Base-by-base conservation (phyloP, 495 filamentous ascomycete genomes). In the Hyaloscypha hepaticicola region DNA sequence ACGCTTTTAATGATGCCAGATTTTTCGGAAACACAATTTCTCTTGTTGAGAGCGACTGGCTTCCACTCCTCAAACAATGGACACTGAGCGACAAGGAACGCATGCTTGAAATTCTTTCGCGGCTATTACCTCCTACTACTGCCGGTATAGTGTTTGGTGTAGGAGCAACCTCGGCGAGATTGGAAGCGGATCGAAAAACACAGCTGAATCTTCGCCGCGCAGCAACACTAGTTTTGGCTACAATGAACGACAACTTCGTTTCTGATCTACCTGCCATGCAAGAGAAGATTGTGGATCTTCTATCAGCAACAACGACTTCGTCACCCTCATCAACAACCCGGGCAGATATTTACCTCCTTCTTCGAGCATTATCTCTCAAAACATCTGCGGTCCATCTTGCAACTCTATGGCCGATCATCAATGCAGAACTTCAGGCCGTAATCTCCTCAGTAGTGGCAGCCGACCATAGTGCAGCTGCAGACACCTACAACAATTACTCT, bases 131-230 rank as follows among this genome's bases (percentile, higher is more conserved):
- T 3, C 95, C 95, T 9, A 92, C 92, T 19, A 90, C 95, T n/a
- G 96, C 95, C 0, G 96, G 95, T 19, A 96, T 98, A 61, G 92
- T 99, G 74, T 99, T 99, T 66, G 95, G 95, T 25, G 95, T 99
- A 5, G 95, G 95, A 57, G 96, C 95, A 7, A 93, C 90, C 34
- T 94, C 93, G 25, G 95, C 95, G n/a, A 83, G 95, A 64, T 79
- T 92, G 50, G 95, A 99, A 77, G 92, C 95, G 9, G 95, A 99
- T 75, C 89, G 93, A 57, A 95, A 89, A 74, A 90, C 93, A 8
- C 94, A 97, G 72, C 84, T 97, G 38, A 96, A 93, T 72, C 85
- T 99, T 14, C 89, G 92, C 9, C 84, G 95, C 58, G 86, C 96
- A 58, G 86, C 92, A 24, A 77, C 90, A 25, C 78, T 97, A 27